Percentiles rank a stretch among this genome's conserved stretches.
These are phyloP conservation scores for Yamadazyma pseudoaaseri DNA, from an alignment of 1,139 yeast genomes.

Conservation along the genomic window DNA sequence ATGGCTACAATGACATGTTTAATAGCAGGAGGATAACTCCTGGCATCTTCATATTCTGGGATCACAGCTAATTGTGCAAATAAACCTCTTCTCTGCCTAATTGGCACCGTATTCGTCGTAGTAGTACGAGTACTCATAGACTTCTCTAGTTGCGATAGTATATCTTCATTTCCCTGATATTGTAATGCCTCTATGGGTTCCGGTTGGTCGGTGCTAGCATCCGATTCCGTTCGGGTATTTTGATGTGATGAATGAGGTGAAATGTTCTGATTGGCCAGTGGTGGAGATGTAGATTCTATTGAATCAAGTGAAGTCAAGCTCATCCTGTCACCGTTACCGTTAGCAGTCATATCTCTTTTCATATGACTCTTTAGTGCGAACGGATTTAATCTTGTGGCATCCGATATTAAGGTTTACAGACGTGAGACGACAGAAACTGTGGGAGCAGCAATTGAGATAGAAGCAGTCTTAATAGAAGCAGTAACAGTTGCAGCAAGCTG, in stretches of 20 bases:
- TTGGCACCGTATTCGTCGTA: conserved; percentile 30
- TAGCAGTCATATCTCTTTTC: neutral
- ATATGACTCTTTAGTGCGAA: neutral
- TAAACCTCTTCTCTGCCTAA: conserved; percentile 51
- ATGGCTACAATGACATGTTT: conserved; percentile 60
- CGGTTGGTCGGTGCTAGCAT: too few species aligned
- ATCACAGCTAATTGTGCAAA: conserved; percentile 52
- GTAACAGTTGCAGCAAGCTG: too few species aligned
- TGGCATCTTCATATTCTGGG: conserved; percentile 74
- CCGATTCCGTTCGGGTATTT: too few species aligned
- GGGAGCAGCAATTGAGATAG: too few species aligned
- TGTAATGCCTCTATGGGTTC: neutral
- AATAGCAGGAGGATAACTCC: conserved; percentile 51
- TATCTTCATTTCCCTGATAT: neutral
- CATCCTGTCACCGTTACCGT: neutral
- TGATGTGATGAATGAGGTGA: too few species aligned
- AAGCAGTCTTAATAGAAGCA: too few species aligned
- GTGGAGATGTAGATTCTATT: neutral
- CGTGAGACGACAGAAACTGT: too few species aligned
- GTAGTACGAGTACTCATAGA: neutral
- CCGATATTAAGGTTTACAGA: too few species aligned
- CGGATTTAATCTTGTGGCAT: too few species aligned
- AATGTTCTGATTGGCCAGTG: too few species aligned
- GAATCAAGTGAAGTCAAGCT: conserved; percentile 1
- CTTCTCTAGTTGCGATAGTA: neutral